Base-by-base conservation (phyloP, 2,329 filamentous ascomycete genomes). In the Trichoderma sp. region DNA sequence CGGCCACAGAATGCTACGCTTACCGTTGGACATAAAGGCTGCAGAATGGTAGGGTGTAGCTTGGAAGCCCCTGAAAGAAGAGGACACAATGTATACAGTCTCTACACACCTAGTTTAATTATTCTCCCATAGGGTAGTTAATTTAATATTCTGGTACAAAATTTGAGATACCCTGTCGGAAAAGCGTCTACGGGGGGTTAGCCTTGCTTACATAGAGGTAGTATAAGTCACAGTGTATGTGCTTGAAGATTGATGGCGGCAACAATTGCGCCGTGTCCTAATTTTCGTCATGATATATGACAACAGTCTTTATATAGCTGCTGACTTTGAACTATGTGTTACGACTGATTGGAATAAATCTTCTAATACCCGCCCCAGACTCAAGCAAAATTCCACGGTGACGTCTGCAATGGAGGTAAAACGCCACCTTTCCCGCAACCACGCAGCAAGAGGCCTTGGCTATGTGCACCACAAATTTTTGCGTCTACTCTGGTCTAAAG, bases 1-100 rank as follows among this genome's bases (percentile, higher is more conserved):
- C 1, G 78, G 80, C 0, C 72, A 76, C n/a, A 75, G 78, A 19
- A 63, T 81, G 68, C 69, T 83, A 11, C 79, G 79, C 66, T 19
- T 83, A 29, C 81, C 81, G 0, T 52, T 83, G 0, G 77, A 76
- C 68, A 35, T 78, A 3, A 52, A 52, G 27, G 33, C 29, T 11
- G 4, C 31, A 4, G 68, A 60, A 56, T 70, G 68, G 56, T 70
- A 69, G 57, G 14, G 3, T 27, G 13, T 19, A 5, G 14, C 16
- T 8, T 8, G 21, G 33, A 27, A 33, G 35, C 8, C 16, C 11
- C 13, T 11, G 35, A 5, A 47, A n/a, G 7, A 24, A 16, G 1
- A 1, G 4, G 24, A 19, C 19, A 13, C 8, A n/a, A 11, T 31
- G n/a, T 62, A 10, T 52, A 19, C n/a, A 49, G 59, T 47, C 58